Base-by-base conservation (phyloP, 148 eudicot species). In the Gaultheria prostrata region DNA sequence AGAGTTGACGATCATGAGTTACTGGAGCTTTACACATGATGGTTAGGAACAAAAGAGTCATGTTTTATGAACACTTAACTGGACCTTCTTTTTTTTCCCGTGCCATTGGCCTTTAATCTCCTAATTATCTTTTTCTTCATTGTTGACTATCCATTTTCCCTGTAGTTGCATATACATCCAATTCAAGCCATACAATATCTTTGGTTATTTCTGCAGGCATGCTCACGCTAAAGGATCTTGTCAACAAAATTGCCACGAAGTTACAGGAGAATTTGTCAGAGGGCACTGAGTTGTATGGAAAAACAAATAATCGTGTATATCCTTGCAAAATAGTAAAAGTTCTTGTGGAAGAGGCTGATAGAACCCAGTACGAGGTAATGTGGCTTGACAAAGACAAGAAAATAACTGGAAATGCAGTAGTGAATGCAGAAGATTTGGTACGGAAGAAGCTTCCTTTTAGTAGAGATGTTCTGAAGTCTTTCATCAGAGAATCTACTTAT, bases 401-500 rank as follows among this genome's bases (percentile, higher is more conserved):
- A 74, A 79, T 80, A 80, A 90, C 87, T 84, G 98, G 86, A 85
- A 91, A 80, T 85, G 81, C 91, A 57, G 87, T 92, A 54, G 82
- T 97, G 74, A 89, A 87, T 88, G 93, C 86, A 85, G 95, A 90
- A 70, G 98, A 95, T 81, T 86, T 95, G 89, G 88, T 92, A 54
- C 90, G 87, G 84, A 93, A 89, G 87, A 94, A 92, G 86, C 90
- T 92, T 53, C 99, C 98, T 69, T 92, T 93, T 87, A 92, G 90
- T 77, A 86, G 95, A 88, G 92, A 89, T 82, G 89, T 91, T 84
- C 83, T 97, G 73, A 97, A 93, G 91, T 95, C 99, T 73, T 97
- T 90, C 83, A 91, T 97, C 15, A 92, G 92, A 87, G 97, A 97
- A 86, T 95, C 96, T 61, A 97, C 99, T 49, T 95, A 92, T 86